Base-by-base conservation (phyloP, 2,329 filamentous ascomycete species). In the Pseudogymnoascus sp. region DNA sequence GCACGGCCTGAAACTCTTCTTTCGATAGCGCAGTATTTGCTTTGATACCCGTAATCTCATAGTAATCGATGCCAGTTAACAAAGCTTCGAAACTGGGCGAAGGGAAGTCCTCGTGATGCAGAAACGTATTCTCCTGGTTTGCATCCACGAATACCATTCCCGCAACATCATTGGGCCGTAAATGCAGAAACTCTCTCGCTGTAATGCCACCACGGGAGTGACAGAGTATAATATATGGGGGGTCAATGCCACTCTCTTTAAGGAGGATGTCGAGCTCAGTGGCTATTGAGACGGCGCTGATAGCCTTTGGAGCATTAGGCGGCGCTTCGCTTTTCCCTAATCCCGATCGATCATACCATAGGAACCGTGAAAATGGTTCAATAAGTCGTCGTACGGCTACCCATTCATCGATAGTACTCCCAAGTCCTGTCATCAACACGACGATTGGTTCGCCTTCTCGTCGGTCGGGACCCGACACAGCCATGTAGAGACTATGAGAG, bases 341-440 rank as follows among this genome's bases (percentile, higher is more conserved):
- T 3, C 69, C 69, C 15, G 67, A 63, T 15, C 68, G 67, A 62
- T 71, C 68, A 27, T 71, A 71, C 35, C 63, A 61, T 4, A 70
- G 41, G 25, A 63, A 65, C 13, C 68, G 65, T 58, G 63, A 65
- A 61, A 69, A 66, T 9, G 63, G 66, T 29, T 63, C 17, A 13
- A 67, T 58, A 31, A 67, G 62, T 12, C 66, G 66, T 58, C 64
- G 61, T 9, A 71, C 68, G 55, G 41, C 66, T 7, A 64, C 61
- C 68, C 68, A 70, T 63, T 68, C 68, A 17, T 63, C 64, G 55
- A 66, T 66, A 6, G 63, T 67, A 58, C 65, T 66, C 44, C 63
- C 67, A 27, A 67, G 21, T 10, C 68, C 69, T 38, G 63, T 66
- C 58, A 70, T 70, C 5, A 70, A 59, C 17, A 70, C 58, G 15